These are phyloP conservation scores for Phaeosphaeriaceae sp. DNA, from an alignment of 2,329 filamentous ascomycete species.

Conservation along the genomic window DNA sequence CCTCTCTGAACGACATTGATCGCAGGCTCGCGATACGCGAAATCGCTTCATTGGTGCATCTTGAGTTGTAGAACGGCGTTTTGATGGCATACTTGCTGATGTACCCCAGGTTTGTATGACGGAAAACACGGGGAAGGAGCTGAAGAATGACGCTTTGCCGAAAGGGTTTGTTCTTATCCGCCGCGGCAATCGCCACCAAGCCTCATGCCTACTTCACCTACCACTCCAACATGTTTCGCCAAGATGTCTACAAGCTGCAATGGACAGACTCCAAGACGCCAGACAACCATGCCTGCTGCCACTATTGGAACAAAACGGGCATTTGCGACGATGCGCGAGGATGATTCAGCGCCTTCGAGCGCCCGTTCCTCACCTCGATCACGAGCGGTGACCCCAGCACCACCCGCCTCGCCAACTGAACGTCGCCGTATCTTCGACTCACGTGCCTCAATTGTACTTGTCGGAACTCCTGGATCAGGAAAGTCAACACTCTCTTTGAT, in stretches of 20 bases:
- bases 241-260: slow-evolving; percentile 6
- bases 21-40: slow-evolving; percentile 71
- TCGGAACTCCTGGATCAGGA: slow-evolving; percentile 76
- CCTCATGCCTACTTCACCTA: not conserved
- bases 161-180: no score
- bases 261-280: slow-evolving; percentile 4
- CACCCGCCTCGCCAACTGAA: slow-evolving; percentile 24
- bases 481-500: slow-evolving; percentile 79
- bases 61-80: slow-evolving; percentile 23
- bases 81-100: slow-evolving; percentile 8
- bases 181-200: no score
- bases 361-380: slow-evolving; percentile 13
- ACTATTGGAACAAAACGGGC: slow-evolving; percentile 37
- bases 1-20: slow-evolving; percentile 68
- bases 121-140: slow-evolving; percentile 6
- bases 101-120: not conserved
- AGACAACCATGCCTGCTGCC: slow-evolving; percentile 30
- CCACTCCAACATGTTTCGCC: slow-evolving; percentile 7
- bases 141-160: not conserved
- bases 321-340: slow-evolving; percentile 33
- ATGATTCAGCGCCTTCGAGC: slow-evolving; percentile 16
- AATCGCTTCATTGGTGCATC: slow-evolving; percentile 56
- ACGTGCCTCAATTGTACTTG: slow-evolving; percentile 73
- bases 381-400: slow-evolving; percentile 23
- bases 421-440: slow-evolving; percentile 56